Base-by-base conservation (phyloP, 2,329 filamentous ascomycete species). In the Ascochyta rabiei region DNA sequence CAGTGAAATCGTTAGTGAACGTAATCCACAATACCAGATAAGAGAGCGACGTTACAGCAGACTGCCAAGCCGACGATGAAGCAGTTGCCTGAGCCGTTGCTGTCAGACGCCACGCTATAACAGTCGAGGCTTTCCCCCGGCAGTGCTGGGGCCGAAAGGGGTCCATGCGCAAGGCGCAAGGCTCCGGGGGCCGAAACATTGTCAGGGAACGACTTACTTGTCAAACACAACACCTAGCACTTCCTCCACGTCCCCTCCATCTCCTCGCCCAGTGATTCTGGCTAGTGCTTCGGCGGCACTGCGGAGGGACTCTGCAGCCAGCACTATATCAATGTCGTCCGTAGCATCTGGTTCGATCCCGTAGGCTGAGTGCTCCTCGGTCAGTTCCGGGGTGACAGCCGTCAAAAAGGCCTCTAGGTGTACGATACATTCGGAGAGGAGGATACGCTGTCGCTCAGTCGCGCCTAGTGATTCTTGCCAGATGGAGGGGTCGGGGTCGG, bases 211-310 rank as follows among this genome's bases (percentile, higher is more conserved):
- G 34, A 84, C 85, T 81, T 79, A 96, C 90, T 96, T 98, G 75
- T 98, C 93, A 78, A 99, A 99, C 4, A 99, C 93, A 19, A 99
- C 93, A 0, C 95, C 95, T 39, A 99, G 78, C 7, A 99, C 91
- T 71, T 98, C 95, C 73, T 99, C 93, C 15, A 98, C 91, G 75
- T 98, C 93, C 2, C 92, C 90, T 35, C 84, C 85, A 66, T 92
- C 90, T 0, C 92, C 93, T 50, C 86, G 86, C 0, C 95, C 95
- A 1, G 92, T 98, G 66, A 98, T 96, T 53, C 87, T 86, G 2
- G 91, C 89, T n/a, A 74, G 57, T 15, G 67, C 59, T n/a, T 73
- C 70, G 34, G 70, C 72, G 12, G 71, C 72, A n/a, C 65, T 65
- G 38, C 95, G 87, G 50, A 99, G 80, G 70, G 93, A 86, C 75